These are phyloP conservation scores for Leccinum glutinopallens DNA, from an alignment of 1,284 basidiomycete genomes.

Conservation along the genomic window DNA sequence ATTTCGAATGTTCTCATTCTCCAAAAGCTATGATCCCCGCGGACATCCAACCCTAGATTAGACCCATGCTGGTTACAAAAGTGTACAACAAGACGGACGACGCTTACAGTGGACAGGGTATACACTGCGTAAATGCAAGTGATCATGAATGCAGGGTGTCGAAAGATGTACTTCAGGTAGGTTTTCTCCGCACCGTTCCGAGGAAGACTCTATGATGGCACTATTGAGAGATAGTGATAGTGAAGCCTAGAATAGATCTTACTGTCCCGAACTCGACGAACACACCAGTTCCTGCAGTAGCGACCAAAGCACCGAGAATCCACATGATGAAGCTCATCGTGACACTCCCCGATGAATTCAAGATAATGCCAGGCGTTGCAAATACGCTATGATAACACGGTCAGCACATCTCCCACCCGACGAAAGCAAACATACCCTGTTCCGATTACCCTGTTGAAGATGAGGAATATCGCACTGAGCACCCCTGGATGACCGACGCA, in stretches of 20 bases:
- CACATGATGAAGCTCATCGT: conserved; percentile 70
- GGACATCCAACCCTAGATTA: conserved; percentile 50
- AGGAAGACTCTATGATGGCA: conserved; percentile 54
- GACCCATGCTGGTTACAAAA: not conserved
- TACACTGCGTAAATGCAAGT: conserved; percentile 65
- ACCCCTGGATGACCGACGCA: conserved; percentile 40
- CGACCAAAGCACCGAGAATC: conserved; percentile 66
- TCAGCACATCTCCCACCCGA: conserved; percentile 3
- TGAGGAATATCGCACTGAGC: conserved; percentile 64
- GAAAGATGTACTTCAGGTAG: conserved; percentile 73
- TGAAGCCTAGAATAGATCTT: conserved; percentile 25
- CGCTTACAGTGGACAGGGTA: conserved; percentile 57
- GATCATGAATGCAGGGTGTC: conserved; percentile 59
- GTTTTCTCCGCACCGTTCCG: conserved; percentile 77
- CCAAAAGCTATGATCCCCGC: conserved; percentile 65
- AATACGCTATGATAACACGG: conserved; percentile 54
- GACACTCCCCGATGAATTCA: conserved; percentile 63
- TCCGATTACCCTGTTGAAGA: conserved; percentile 79
- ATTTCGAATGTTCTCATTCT: conserved; percentile 49
- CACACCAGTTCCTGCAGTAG: conserved; percentile 65
- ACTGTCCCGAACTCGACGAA: conserved; percentile 77
- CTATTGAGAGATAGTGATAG: not conserved
- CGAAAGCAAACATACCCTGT: conserved; percentile 53
- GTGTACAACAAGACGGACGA: not conserved
- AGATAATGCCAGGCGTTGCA: conserved; percentile 70